Evolutionary conservation across 1,284 basidiomycete species (phyloP).

Genomic region (Marasmius oreades): DNA sequence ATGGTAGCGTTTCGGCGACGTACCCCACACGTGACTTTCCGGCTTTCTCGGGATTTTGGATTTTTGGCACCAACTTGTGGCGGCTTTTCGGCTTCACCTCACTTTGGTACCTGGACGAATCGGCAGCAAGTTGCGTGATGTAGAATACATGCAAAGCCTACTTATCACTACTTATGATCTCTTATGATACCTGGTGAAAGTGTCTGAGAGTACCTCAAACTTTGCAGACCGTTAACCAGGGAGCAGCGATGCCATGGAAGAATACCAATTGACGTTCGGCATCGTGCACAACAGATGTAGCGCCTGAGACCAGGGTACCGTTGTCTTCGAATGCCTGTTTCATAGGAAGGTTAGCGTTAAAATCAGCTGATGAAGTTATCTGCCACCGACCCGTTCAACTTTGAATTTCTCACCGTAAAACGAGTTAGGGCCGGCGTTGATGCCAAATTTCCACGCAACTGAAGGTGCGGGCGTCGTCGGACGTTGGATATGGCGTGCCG

Average conservation of each 20-base stretch:
- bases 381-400: constrained; percentile 48
- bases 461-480: constrained; percentile 38
- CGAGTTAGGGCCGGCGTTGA: constrained; percentile 44
- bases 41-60: too few species aligned
- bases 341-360: constrained; percentile 8
- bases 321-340: constrained; percentile 59
- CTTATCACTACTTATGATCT: too few species aligned
- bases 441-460: constrained; percentile 46
- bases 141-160: too few species aligned
- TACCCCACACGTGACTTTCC: background rate
- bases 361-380: background rate
- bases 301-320: constrained; percentile 48
- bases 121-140: too few species aligned
- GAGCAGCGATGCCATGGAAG: constrained; percentile 39
- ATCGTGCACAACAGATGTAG: constrained; percentile 54
- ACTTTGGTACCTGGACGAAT: too few species aligned
- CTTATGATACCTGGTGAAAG: background rate
- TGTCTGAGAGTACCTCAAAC: background rate
- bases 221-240: constrained; percentile 7
- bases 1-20: background rate
- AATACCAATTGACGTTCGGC: constrained; percentile 46
- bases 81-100: too few species aligned
- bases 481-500: constrained; percentile 35
- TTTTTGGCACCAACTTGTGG: background rate
- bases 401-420: constrained; percentile 64